Evolutionary conservation across 192 early-diverging fungal genomes (phyloP), one percentile per base, ranked within the genome.

Genomic region (Chytriomyces confervae): DNA sequence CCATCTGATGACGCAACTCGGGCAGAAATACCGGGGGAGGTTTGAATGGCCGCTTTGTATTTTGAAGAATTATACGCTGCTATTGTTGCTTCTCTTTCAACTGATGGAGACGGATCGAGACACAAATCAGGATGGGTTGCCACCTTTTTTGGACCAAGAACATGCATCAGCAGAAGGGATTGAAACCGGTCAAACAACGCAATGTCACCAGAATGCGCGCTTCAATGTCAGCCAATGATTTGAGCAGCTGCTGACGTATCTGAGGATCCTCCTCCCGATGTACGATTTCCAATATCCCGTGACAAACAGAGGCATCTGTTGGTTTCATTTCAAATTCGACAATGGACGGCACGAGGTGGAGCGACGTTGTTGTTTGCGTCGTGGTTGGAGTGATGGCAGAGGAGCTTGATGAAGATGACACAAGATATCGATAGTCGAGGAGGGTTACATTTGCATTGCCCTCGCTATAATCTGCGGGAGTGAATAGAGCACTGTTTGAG

Each of bases 51-150:
- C 9, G 48, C 18, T 13, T 44, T 20, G 50, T 76, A 76, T 50
- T 76, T 76, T 7, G 9, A 50, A 13, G 9, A 3, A 49, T 76
- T 76, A 49, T 76, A 76, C 6, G 11, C 24, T 51, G 13, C 50
- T 7, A 76, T 36, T 13, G 74, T 66, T 51, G 13, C 74, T 23
- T 36, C 13, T 36, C 20, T 23, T 23, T 64, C 74, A 10, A 76
- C 74, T 7, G 13, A 44, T 24, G 74, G 74, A 23, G 10, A 24
- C 45, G 74, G 74, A 62, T 76, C 74, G 27, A 76, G 74, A 51
- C 18, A 6, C 5, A 76, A 57, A 24, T 11, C 2, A 24, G 64
- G 62, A 23, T 76, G 63, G 9, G 74, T 76, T 24, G 36, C 74
- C 11, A 62, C 74, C 70, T 27, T 61, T 18, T 57, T 57, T 57